A percentile compares a stretch with the other conserved stretches of the same genome.
These are phyloP conservation scores for Ceratocystis papillata DNA, from an alignment of 2,329 filamentous ascomycete genomes.

Conservation along the genomic window DNA sequence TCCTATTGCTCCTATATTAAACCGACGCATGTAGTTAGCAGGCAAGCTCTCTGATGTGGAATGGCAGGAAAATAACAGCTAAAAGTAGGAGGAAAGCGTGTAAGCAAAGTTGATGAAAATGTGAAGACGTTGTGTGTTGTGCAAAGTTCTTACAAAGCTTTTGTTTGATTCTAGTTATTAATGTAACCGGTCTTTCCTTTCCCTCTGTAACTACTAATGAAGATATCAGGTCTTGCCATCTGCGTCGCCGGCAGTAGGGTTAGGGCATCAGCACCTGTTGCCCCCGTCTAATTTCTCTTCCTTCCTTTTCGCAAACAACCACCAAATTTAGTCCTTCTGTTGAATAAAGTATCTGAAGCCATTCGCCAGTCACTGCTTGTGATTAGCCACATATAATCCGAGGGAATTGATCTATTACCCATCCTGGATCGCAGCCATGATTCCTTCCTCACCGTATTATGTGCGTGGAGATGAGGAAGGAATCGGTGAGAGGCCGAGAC, in stretches of 20 bases:
- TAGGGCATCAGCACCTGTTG: too few relatives aligned
- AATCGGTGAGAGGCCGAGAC: constrained; percentile 12
- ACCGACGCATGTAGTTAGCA: constrained; percentile 8
- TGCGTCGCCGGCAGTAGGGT: too few relatives aligned
- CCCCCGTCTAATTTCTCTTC: too few relatives aligned
- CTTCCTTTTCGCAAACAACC: not conserved
- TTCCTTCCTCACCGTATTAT: constrained; percentile 11
- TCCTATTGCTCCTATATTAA: not conserved
- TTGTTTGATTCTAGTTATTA: not conserved
- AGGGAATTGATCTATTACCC: not conserved
- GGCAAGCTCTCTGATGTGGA: not conserved
- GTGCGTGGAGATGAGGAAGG: constrained; percentile 2
- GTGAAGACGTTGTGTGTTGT: not conserved
- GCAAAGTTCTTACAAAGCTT: not conserved
- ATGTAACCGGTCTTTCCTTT: constrained; percentile 1
- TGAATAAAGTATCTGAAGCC: not conserved
- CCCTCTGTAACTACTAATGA: not conserved
- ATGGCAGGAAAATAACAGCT: not conserved
- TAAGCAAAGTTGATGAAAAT: not conserved
- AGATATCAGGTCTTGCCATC: not conserved
- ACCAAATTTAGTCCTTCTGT: not conserved
- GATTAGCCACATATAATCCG: not conserved
- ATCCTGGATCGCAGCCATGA: not conserved
- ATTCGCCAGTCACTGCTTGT: not conserved
- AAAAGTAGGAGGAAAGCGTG: not conserved